These are phyloP conservation scores for Botrytis fragariae DNA, from an alignment of 2,329 filamentous ascomycete species.

Conservation along the genomic window DNA sequence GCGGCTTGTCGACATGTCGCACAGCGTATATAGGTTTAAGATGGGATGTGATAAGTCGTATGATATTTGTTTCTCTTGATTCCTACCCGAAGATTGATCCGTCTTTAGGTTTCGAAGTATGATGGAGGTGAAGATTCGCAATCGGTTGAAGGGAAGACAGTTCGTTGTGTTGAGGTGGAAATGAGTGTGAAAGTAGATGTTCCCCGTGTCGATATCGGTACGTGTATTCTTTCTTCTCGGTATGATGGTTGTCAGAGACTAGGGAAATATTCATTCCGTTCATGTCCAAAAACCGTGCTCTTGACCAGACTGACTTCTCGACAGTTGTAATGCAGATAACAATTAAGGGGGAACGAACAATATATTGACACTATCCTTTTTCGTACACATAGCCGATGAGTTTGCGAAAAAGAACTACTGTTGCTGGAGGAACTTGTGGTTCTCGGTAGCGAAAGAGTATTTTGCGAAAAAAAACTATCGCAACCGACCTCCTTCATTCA, in stretches of 20 bases:
- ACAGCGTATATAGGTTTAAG: conserved; percentile 8
- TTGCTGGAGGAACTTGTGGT: neutral
- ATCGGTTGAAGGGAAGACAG: neutral
- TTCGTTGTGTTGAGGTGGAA: neutral
- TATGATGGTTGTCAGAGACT: neutral
- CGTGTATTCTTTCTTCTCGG: neutral
- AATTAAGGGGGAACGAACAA: neutral
- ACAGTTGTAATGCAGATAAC: neutral
- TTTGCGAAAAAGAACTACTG: neutral
- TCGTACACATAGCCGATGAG: neutral
- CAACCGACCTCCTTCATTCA: neutral
- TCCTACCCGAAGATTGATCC: neutral
- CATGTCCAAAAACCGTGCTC: neutral
- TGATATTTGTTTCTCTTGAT: conserved; percentile 5
- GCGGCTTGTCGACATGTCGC: conserved; percentile 2
- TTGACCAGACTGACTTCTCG: neutral
- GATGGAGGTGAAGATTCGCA: neutral
- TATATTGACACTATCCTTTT: neutral
- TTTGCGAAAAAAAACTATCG: neutral
- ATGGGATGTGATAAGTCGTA: conserved; percentile 9
- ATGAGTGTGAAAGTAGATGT: neutral
- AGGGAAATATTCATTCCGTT: neutral
- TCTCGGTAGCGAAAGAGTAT: neutral
- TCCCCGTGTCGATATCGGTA: neutral
- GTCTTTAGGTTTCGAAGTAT: neutral